Conservation (phyloP, 352 stramenopile genomes). For the Pythium rishiriense region DNA sequence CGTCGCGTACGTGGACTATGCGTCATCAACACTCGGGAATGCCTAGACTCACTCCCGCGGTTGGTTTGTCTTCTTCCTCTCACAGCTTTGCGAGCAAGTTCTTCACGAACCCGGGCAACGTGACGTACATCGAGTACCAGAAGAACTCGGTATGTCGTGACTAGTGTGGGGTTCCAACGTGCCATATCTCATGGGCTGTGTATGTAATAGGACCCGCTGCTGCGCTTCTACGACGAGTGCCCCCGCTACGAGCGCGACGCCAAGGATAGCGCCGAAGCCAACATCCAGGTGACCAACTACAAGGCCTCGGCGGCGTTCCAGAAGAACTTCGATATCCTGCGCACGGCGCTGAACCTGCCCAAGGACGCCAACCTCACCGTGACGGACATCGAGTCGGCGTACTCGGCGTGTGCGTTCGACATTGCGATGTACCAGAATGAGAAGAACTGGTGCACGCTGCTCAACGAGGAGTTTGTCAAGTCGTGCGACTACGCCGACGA, state of each 20-base stretch:
- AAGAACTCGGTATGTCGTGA: constrained; percentile 14
- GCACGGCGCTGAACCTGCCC: constrained; percentile 16
- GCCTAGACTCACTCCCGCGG: too few species aligned
- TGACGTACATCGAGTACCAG: constrained; percentile 41
- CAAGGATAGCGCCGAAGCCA: constrained; percentile 35
- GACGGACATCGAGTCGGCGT: constrained; percentile 22
- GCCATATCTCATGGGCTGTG: not conserved
- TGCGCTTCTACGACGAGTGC: constrained; percentile 67
- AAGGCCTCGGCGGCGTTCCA: constrained; percentile 15
- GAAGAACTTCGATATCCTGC: constrained; percentile 21
- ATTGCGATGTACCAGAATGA: constrained; percentile 24
- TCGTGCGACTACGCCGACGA: constrained; percentile 26
- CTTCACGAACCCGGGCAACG: constrained; percentile 49
- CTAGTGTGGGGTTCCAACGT: too few species aligned
- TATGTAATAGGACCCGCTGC: constrained; percentile 36
- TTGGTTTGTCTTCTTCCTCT: not conserved
- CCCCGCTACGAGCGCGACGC: constrained; percentile 51
- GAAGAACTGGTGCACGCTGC: constrained; percentile 28
- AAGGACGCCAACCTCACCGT: constrained; percentile 13
- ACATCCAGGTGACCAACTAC: constrained; percentile 13
- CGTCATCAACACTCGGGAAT: too few species aligned
- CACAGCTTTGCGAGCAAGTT: constrained; percentile 37
- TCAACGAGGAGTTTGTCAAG: constrained; percentile 24
- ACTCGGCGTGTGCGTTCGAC: constrained; percentile 21
- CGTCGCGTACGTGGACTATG: constrained; percentile 44